Conservation (phyloP, 75 land plant species). For the Pinus tabuliformis region DNA sequence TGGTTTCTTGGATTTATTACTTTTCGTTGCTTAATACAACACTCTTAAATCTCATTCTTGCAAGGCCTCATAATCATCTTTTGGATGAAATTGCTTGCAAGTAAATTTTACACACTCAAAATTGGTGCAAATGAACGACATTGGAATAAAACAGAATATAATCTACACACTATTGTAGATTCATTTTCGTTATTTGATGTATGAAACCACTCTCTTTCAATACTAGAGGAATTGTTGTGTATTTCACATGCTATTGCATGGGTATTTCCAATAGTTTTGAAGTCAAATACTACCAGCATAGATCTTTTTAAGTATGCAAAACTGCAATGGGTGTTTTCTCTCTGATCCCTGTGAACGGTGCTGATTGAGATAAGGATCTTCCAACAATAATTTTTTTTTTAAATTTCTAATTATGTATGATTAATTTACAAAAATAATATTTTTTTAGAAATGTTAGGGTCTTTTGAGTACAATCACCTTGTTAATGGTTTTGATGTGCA, state of each 20-base stretch:
- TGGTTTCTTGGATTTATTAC: neutral
- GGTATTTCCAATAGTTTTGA: neutral
- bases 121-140: slow-evolving; percentile 96
- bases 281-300: neutral
- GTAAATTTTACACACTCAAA: slow-evolving; percentile 90
- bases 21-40: neutral
- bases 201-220: neutral
- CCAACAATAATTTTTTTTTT: neutral
- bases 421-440: neutral
- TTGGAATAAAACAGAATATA: slow-evolving; percentile 28
- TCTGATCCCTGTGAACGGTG: neutral
- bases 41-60: neutral
- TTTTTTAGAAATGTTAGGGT: neutral
- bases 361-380: neutral
- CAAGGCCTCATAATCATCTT: slow-evolving; percentile 4
- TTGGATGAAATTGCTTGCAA: slow-evolving; percentile 40
- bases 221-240: neutral
- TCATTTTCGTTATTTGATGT: slow-evolving; percentile 60
- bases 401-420: neutral
- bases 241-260: neutral
- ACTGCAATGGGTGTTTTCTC: neutral
- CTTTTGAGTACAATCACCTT: neutral
- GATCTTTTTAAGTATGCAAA: slow-evolving; percentile 1
- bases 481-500: neutral
- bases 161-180: slow-evolving; percentile 58